Conservation (phyloP, 352 stramenopile species). For the Phytophthora cajani region DNA sequence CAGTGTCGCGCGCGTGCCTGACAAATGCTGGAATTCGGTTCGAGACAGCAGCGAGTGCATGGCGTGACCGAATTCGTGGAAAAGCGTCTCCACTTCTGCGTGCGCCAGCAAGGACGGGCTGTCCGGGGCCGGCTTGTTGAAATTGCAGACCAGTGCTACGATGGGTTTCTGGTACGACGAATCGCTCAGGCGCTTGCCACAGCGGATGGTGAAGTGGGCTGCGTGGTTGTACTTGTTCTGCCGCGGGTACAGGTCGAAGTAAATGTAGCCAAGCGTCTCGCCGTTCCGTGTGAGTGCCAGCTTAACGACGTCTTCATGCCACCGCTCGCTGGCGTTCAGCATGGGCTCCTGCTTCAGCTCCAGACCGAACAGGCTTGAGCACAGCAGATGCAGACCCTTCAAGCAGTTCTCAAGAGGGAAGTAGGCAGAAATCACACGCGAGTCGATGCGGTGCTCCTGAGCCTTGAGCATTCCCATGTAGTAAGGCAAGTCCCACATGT, state of each 20-base stretch:
- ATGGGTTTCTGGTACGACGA: slow-evolving; percentile 93
- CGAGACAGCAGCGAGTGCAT: slow-evolving; percentile 96
- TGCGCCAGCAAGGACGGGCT: slow-evolving; percentile 86
- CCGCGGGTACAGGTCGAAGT: slow-evolving; percentile 95
- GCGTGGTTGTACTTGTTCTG: slow-evolving; percentile 87
- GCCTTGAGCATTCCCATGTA: slow-evolving; percentile 92
- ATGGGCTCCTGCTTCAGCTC: slow-evolving; percentile 84
- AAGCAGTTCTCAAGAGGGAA: slow-evolving; percentile 94
- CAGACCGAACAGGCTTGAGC: slow-evolving; percentile 91
- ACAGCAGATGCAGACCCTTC: slow-evolving; percentile 90
- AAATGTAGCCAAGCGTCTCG: slow-evolving; percentile 90
- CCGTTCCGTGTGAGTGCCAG: slow-evolving; percentile 82
- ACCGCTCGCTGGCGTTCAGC: slow-evolving; percentile 80
- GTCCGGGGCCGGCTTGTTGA: slow-evolving; percentile 77
- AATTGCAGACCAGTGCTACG: slow-evolving; percentile 94
- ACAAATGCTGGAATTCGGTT: slow-evolving; percentile 98
- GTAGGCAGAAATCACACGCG: slow-evolving; percentile 84
- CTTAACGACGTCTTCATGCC: slow-evolving; percentile 90
- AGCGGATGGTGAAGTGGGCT: slow-evolving; percentile 97
- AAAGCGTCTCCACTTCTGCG: slow-evolving; percentile 97
- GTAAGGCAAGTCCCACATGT: slow-evolving; percentile 96
- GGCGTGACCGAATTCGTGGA: slow-evolving; percentile 98
- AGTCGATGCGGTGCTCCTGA: slow-evolving; percentile 74
- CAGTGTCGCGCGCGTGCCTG: slow-evolving; percentile 91
- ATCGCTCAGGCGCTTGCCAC: slow-evolving; percentile 74